Conservation (phyloP, 2,329 filamentous ascomycete species). For the Ophiostoma ulmi region DNA sequence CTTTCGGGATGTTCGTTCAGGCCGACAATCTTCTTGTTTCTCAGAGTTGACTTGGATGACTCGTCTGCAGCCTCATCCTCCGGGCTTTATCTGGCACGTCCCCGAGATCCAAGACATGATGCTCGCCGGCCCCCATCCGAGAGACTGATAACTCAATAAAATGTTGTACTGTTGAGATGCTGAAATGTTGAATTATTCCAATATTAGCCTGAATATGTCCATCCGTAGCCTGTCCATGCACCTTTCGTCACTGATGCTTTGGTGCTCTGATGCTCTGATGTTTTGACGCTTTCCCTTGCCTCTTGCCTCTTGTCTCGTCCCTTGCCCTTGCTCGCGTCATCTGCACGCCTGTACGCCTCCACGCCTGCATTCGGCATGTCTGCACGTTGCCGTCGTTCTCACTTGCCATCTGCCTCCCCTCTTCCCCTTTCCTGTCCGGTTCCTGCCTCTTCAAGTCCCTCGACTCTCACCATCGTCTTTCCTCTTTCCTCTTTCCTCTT, state of each 20-base stretch:
- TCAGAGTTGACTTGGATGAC: not conserved
- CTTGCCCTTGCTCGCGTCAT: not conserved
- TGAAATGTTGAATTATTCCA: too few relatives aligned
- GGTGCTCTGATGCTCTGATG: too few relatives aligned
- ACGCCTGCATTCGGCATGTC: not conserved
- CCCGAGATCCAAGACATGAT: conserved; percentile 1
- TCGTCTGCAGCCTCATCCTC: not conserved
- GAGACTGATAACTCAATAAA: not conserved
- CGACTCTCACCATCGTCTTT: not conserved
- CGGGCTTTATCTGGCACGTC: not conserved
- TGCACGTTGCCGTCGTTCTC: conserved; percentile 5
- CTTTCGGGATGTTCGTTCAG: not conserved
- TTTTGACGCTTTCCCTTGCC: too few relatives aligned
- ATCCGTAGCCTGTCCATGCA: too few relatives aligned
- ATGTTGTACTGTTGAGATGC: too few relatives aligned
- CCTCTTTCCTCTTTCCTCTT: not conserved
- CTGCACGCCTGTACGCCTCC: not conserved
- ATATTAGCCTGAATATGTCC: too few relatives aligned
- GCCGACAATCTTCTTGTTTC: not conserved
- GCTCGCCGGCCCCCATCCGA: not conserved
- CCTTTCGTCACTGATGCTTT: too few relatives aligned
- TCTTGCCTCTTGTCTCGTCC: not conserved
- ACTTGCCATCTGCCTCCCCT: not conserved
- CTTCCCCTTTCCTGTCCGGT: not conserved
- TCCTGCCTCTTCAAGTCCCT: not conserved